Base-by-base conservation (phyloP, 306 rosid genomes). In the Medicago lupulina region DNA sequence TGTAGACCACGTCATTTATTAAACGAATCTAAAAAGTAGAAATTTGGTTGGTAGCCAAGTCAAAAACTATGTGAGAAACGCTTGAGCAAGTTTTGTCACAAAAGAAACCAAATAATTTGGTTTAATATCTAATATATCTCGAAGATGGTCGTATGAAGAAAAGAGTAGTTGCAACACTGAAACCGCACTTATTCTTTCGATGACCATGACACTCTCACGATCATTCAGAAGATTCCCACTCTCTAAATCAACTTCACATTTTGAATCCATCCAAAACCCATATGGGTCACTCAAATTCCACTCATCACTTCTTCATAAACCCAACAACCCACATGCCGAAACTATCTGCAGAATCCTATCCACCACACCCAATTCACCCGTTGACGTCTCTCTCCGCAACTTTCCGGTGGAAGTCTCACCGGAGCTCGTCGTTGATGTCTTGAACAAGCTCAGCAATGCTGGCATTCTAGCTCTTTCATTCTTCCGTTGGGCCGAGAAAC, bases 401-500 rank as follows among this genome's bases (percentile, higher is more conserved):
- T 46, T 80, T 38, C 57, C 80, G 8, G 80, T 73, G 23, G 83
- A 86, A 43, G 51, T 75, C 0, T 83, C 96, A 23, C 85, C 88
- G 44, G 80, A 78, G 16, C 85, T 93, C 18, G 89, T 82, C 14
- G 57, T 79, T 7, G 92, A 80, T 75, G 96, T 88, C 41, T 71
- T 93, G 67, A 90, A 83, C 83, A 91, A 79, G 86, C 88, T 93
- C 23, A 83, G 83, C 87, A 93, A 93, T 70, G 95, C 92, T 9
- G 98, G 96, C 12, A 57, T 70, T 77, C 85, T 93, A 4, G 93
- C 98, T 1, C 89, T 93, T 4, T 85, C 87, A 10, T 91, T 93
- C 88, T 93, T 93, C 81, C 83, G 87, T 44, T 91, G 96, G 98
- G 93, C 90, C 0, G 93, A 88, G 91, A 91, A 82, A 53, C 92